Conservation (phyloP, 1,284 basidiomycete genomes). For the Ustilago bromivora region DNA sequence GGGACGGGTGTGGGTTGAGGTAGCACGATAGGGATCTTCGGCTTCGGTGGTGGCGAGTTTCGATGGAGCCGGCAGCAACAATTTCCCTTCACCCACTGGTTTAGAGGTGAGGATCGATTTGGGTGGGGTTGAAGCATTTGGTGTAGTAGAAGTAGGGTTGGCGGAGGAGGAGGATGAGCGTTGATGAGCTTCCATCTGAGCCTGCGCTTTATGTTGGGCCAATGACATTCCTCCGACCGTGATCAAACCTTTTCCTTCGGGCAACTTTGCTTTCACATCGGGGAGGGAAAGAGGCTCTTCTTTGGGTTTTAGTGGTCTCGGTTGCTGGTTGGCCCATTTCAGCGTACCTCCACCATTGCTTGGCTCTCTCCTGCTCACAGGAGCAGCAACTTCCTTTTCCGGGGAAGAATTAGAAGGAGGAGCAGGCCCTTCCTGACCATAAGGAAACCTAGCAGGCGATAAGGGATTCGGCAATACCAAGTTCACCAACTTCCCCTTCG, state of each 20-base stretch:
- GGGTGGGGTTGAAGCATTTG: background rate
- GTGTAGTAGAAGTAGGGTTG: background rate
- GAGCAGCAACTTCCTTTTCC: background rate
- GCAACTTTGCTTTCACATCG: slow-evolving; percentile 2
- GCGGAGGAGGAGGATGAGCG: background rate
- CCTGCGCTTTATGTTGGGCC: slow-evolving; percentile 23
- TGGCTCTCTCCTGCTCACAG: background rate
- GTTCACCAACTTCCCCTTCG: slow-evolving; percentile 50
- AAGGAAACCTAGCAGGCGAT: slow-evolving; percentile 46
- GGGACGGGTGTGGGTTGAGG: background rate
- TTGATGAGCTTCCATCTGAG: background rate
- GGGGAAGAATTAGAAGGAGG: background rate
- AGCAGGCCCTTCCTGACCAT: slow-evolving; percentile 35
- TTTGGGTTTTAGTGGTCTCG: slow-evolving; percentile 1
- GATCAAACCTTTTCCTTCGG: slow-evolving; percentile 29
- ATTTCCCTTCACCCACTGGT: slow-evolving; percentile 7
- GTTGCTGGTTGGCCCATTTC: slow-evolving; percentile 1
- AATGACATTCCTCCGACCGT: slow-evolving; percentile 28
- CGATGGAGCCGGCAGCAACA: slow-evolving; percentile 25
- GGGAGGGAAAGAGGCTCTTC: background rate
- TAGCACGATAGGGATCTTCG: slow-evolving; percentile 28
- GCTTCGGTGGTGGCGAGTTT: slow-evolving; percentile 4
- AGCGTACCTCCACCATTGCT: background rate
- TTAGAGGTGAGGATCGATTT: slow-evolving; percentile 13
- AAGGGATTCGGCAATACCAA: slow-evolving; percentile 43